Base-by-base conservation (phyloP, 2,329 filamentous ascomycete genomes). In the Penicillium sp. region DNA sequence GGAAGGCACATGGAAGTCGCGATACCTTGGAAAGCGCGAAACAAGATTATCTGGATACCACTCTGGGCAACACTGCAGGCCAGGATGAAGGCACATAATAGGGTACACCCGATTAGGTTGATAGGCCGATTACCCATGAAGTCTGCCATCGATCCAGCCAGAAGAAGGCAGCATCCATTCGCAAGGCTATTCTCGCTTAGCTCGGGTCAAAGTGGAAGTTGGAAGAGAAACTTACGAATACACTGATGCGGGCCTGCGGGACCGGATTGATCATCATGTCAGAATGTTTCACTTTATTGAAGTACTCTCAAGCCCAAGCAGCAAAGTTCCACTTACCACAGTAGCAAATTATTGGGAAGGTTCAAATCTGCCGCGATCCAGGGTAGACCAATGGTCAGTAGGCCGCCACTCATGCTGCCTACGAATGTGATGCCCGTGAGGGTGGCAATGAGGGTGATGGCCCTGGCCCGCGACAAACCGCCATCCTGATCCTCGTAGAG, bases 91-190 rank as follows among this genome's bases (percentile, higher is more conserved):
- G 73, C 67, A 34, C 76, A 76, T 49, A 80, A 73, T 1, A 82
- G 68, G 3, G 82, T 70, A 22, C 75, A 79, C 2, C 81, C 83
- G 0, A 76, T 69, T 3, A 83, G 71, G 55, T 83, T 80, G 66
- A 83, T 78, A 39, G 75, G 64, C 52, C 78, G 69, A 45, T 76
- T 78, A 0, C 83, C 83, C 3, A 84, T 73, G 0, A 82, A 77
- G 70, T 85, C 83, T 6, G 82, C 77, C 6, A 85, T 69, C 3
- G 83, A 80, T 3, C 83, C 83, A 3, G 78, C 76, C 1, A 84
- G 67, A 0, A 85, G 73, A 0, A 85, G 76, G 5, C 78, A 79
- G 47, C 80, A 82, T 49, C 80, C 82, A 54, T 78, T 79, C 0
- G 81, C 81, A 15, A 84, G 65, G 12, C 71, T 69, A 54, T 69